A percentile compares a stretch with the other conserved stretches of the same genome.
Conservation (phyloP, 768 basidiomycete genomes). For the Amanita exitialis region DNA sequence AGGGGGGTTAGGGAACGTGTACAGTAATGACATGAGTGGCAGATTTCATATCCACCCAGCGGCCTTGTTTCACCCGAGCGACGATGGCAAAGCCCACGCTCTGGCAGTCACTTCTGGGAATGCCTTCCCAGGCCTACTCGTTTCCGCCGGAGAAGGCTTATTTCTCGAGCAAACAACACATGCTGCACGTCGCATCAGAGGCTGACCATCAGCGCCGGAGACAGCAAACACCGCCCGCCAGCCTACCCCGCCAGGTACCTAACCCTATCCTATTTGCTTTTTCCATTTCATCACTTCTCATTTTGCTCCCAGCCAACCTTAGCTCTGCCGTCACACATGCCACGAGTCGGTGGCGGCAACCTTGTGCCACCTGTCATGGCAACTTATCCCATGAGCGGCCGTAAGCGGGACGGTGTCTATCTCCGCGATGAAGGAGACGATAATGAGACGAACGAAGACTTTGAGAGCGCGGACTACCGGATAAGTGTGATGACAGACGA, state of each 20-base stretch:
- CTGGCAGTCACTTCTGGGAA: slow-evolving; percentile 45
- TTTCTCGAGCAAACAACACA: slow-evolving; percentile 39
- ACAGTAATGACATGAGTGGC: not conserved
- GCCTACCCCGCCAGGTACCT: not conserved
- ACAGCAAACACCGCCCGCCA: slow-evolving; percentile 5
- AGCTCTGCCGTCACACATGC: not conserved
- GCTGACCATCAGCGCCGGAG: slow-evolving; percentile 6
- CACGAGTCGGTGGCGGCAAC: not conserved
- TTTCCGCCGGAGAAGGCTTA: slow-evolving; percentile 36
- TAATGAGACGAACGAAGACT: not conserved
- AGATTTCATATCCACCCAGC: not conserved
- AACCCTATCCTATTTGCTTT: not conserved
- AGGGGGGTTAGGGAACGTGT: not conserved
- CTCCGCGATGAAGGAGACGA: not conserved
- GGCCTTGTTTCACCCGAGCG: not conserved
- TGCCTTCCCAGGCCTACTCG: slow-evolving; percentile 55
- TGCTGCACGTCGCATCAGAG: slow-evolving; percentile 33
- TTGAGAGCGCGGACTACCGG: not conserved
- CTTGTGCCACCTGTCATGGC: not conserved
- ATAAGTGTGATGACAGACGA: not conserved
- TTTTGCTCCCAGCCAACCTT: not conserved
- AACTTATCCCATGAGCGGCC: not conserved
- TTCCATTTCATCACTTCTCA: not conserved
- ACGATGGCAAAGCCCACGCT: slow-evolving; percentile 23
- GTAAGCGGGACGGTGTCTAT: not conserved